These are phyloP conservation scores for Auriculariales sp. DNA, from an alignment of 768 basidiomycete genomes.

Conservation along the genomic window DNA sequence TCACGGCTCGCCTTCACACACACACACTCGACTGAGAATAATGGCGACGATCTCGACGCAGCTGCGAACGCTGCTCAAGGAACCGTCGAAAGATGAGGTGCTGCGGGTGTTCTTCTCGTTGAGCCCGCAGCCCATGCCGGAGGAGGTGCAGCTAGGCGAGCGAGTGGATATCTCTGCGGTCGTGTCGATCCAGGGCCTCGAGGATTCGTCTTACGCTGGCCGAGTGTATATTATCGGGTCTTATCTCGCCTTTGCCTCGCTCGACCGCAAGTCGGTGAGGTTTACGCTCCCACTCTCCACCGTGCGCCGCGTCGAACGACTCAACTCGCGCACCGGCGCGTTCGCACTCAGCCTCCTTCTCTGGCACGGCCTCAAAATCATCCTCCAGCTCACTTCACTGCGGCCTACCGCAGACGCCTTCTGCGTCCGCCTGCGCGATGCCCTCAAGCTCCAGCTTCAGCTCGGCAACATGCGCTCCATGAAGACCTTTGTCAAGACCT, in stretches of 20 bases:
- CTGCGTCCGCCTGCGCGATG: constrained; percentile 76
- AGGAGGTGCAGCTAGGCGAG: constrained; percentile 26
- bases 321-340: constrained; percentile 86
- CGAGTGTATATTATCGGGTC: constrained; percentile 80
- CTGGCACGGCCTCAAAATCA: constrained; percentile 89
- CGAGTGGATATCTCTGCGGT: constrained; percentile 85
- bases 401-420: constrained; percentile 89
- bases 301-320: constrained; percentile 81
- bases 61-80: constrained; percentile 71
- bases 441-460: constrained; percentile 78
- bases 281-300: constrained; percentile 88
- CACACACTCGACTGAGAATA: background rate
- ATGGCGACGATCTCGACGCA: constrained; percentile 82
- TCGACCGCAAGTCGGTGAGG: constrained; percentile 84
- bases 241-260: constrained; percentile 77
- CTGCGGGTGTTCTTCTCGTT: constrained; percentile 80
- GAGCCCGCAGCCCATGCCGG: constrained; percentile 12
- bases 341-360: constrained; percentile 91
- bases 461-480: constrained; percentile 87
- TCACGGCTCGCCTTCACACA: background rate
- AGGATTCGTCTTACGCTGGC: constrained; percentile 80
- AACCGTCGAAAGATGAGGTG: constrained; percentile 78
- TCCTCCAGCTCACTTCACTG: constrained; percentile 86
- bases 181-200: constrained; percentile 50
- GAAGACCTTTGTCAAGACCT: constrained; percentile 79